phyloP scores from a whole-genome alignment of 495 filamentous ascomycete genomes.

The Parathielavia appendiculata region DNA sequence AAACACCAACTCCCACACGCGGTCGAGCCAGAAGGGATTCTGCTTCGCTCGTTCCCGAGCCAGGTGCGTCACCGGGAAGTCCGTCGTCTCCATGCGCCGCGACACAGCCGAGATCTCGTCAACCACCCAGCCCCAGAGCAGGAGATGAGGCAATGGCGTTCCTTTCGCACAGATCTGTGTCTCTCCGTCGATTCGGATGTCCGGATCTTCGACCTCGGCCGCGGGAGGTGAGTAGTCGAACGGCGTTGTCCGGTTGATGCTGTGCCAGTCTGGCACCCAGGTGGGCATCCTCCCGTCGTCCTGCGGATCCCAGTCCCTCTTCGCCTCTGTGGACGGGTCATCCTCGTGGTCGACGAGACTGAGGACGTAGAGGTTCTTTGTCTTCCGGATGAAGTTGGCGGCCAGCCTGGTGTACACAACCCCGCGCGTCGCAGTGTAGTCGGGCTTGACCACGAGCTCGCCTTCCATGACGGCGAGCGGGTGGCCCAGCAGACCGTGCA shows the following conservation, averaged over 20 bases:
- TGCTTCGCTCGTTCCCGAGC: slow-evolving; percentile 15
- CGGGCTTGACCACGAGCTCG: slow-evolving; percentile 15
- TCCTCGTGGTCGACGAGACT: slow-evolving; percentile 22
- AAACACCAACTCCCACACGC: slow-evolving; percentile 15
- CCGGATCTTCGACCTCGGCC: not conserved
- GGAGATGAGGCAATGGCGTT: slow-evolving; percentile 15
- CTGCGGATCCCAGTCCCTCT: slow-evolving; percentile 10
- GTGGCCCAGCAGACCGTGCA: slow-evolving; percentile 18
- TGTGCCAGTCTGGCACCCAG: slow-evolving; percentile 24
- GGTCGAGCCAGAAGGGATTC: slow-evolving; percentile 22
- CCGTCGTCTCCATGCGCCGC: slow-evolving; percentile 19
- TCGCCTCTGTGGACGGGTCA: slow-evolving; percentile 5
- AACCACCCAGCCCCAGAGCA: slow-evolving; percentile 18
- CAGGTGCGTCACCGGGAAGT: slow-evolving; percentile 21
- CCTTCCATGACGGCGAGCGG: slow-evolving; percentile 13
- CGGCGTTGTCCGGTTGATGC: slow-evolving; percentile 22
- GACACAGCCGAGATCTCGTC: slow-evolving; percentile 19
- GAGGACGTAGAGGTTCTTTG: slow-evolving; percentile 11
- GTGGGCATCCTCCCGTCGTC: slow-evolving; percentile 18
- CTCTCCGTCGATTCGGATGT: slow-evolving; percentile 8
- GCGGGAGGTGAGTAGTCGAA: slow-evolving; percentile 7
- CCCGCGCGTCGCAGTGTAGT: slow-evolving; percentile 20
- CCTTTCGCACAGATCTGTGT: not conserved
- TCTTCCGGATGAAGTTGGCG: slow-evolving; percentile 16
- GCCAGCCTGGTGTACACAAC: slow-evolving; percentile 21